Conservation (phyloP, 2,329 filamentous ascomycete genomes). For the Xylariaceae sp. region DNA sequence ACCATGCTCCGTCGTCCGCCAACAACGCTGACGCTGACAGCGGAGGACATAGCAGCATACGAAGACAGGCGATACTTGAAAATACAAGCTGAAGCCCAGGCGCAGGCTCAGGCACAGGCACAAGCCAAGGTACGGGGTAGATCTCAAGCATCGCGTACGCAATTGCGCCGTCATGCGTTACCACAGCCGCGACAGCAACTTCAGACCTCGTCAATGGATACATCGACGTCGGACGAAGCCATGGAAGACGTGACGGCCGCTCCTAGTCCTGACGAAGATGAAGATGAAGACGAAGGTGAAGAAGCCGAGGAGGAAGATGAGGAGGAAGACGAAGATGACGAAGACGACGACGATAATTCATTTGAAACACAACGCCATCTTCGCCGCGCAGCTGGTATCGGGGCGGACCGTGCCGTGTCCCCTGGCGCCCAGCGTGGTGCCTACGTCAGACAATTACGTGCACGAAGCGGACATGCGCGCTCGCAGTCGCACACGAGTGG, state of each 20-base stretch:
- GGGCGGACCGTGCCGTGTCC: constrained; percentile 18
- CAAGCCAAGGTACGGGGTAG: constrained; percentile 13
- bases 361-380: constrained; percentile 25
- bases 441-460: constrained; percentile 25
- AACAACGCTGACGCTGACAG: constrained; percentile 63
- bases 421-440: constrained; percentile 25
- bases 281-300: constrained; percentile 3
- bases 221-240: constrained; percentile 27
- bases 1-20: constrained; percentile 63
- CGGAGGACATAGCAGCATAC: constrained; percentile 66
- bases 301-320: constrained; percentile 8
- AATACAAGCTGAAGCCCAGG: too few relatives aligned
- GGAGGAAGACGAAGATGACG: constrained; percentile 21
- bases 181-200: not conserved
- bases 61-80: constrained; percentile 54
- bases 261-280: constrained; percentile 10
- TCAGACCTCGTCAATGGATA: constrained; percentile 21
- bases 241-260: constrained; percentile 23
- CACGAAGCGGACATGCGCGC: constrained; percentile 16
- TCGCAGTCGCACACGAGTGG: constrained; percentile 13
- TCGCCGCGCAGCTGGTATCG: constrained; percentile 7
- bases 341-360: constrained; percentile 30
- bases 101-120: constrained; percentile 9
- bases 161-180: constrained; percentile 2
- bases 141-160: not conserved